Evolutionary conservation across 768 basidiomycete species (phyloP).

Genomic region (Kwoniella dejecticola): DNA sequence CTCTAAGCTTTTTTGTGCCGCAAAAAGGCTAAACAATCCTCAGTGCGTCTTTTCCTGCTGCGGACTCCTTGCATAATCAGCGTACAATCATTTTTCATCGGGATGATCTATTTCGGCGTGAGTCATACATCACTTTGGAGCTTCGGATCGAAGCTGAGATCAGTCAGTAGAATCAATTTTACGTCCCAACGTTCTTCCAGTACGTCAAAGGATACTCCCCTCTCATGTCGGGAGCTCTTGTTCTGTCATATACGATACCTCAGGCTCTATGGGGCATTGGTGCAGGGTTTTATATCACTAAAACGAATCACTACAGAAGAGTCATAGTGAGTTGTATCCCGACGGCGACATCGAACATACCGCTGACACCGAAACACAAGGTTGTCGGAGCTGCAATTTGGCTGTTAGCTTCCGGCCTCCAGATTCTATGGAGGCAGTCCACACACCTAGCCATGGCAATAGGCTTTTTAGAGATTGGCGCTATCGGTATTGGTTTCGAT

Average conservation of each 20-base stretch:
- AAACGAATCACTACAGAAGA: conserved; percentile 42
- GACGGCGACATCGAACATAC: not conserved
- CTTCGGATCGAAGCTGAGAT: too few relatives aligned
- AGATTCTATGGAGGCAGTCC: conserved; percentile 33
- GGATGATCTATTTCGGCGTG: conserved; percentile 48
- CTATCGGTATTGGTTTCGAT: conserved; percentile 43
- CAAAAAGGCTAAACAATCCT: not conserved
- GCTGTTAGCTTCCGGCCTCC: conserved; percentile 34
- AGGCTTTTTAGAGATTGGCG: conserved; percentile 39
- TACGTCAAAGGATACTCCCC: conserved; percentile 42
- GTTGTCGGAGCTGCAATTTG: conserved; percentile 41
- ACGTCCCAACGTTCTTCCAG: conserved; percentile 44
- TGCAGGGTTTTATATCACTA: conserved; percentile 38
- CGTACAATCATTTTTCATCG: conserved; percentile 46
- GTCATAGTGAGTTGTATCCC: conserved; percentile 32
- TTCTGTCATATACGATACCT: conserved; percentile 46
- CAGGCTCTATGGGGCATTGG: conserved; percentile 34
- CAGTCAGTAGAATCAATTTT: conserved; percentile 38
- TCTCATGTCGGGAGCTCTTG: conserved; percentile 40
- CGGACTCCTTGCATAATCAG: conserved; percentile 35
- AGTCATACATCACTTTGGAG: not conserved
- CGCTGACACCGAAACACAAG: not conserved
- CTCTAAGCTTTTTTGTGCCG: not conserved
- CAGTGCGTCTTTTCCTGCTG: conserved; percentile 34
- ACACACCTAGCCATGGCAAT: conserved; percentile 29